Percentiles rank a stretch among this genome's conserved stretches.
phyloP scores from a whole-genome alignment of 192 early-diverging fungal genomes.

The Backusella tuberculispora region DNA sequence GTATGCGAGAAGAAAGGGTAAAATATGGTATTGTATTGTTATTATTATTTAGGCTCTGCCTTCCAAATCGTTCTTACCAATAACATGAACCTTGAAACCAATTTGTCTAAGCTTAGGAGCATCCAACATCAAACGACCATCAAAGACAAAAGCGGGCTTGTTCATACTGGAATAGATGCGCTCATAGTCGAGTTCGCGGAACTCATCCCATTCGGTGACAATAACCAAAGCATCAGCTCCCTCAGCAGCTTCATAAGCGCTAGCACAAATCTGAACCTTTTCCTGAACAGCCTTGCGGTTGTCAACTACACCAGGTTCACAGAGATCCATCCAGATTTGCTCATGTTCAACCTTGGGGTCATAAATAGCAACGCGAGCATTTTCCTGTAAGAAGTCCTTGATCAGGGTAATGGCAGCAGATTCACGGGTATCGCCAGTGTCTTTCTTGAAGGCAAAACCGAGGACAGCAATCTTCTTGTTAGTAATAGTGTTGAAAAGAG shows the following conservation, averaged over 20 bases:
- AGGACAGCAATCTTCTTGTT: conserved; percentile 80
- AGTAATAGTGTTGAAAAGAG: conserved; percentile 78
- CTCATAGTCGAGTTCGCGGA: conserved; percentile 76
- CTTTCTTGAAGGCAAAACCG: conserved; percentile 95
- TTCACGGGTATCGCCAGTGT: conserved; percentile 92
- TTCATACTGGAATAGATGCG: conserved; percentile 69
- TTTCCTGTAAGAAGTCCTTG: conserved; percentile 77
- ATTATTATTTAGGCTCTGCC: conserved; percentile 15
- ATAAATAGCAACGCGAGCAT: conserved; percentile 77
- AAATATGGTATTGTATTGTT: neutral
- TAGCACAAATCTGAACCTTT: conserved; percentile 60
- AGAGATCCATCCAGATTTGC: conserved; percentile 73
- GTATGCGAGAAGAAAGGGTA: neutral
- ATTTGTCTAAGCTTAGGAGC: conserved; percentile 64
- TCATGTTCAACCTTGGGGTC: conserved; percentile 84
- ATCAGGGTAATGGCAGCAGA: conserved; percentile 87
- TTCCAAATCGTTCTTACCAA: conserved; percentile 61
- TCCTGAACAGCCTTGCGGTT: conserved; percentile 56
- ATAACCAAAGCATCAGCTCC: conserved; percentile 80
- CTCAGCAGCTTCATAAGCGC: conserved; percentile 72
- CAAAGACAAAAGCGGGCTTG: conserved; percentile 89
- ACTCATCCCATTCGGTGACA: conserved; percentile 91
- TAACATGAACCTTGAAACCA: conserved; percentile 76
- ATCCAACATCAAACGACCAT: conserved; percentile 85
- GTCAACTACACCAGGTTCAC: conserved; percentile 57